Conservation (phyloP, 2,329 filamentous ascomycete genomes). For the Annulohypoxylon truncatum region DNA sequence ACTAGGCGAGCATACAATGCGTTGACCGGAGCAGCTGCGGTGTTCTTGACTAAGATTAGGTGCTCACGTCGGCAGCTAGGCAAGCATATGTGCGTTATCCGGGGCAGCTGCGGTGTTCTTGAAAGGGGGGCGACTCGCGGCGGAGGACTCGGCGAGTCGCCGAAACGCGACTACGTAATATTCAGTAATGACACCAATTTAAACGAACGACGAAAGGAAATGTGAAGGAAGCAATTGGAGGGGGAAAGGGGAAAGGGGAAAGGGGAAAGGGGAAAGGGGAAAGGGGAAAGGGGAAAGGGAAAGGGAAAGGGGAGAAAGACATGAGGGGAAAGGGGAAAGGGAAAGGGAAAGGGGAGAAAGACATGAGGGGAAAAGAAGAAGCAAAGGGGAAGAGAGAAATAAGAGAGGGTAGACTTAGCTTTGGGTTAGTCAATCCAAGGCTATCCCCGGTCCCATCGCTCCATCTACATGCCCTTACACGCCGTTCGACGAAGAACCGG, state of each 20-base stretch:
- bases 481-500: slow-evolving; percentile 3
- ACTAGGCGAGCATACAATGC: no score
- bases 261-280: no score
- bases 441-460: neutral
- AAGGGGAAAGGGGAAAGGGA: neutral
- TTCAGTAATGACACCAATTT: neutral
- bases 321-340: neutral
- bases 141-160: slow-evolving; percentile 11
- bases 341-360: no score
- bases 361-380: no score
- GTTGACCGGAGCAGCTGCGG: slow-evolving; percentile 5
- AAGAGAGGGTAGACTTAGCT: slow-evolving; percentile 26
- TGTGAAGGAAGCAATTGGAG: no score
- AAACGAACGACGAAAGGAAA: neutral
- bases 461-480: neutral
- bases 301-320: neutral
- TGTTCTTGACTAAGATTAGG: no score
- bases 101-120: slow-evolving; percentile 31
- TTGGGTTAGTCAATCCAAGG: neutral
- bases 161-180: neutral
- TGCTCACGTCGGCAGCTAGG: neutral
- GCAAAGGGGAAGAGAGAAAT: neutral
- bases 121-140: slow-evolving; percentile 5
- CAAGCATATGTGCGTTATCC: slow-evolving; percentile 4
- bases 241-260: no score